Conservation (phyloP, 768 basidiomycete species). For the Flagelloscypha sp. region DNA sequence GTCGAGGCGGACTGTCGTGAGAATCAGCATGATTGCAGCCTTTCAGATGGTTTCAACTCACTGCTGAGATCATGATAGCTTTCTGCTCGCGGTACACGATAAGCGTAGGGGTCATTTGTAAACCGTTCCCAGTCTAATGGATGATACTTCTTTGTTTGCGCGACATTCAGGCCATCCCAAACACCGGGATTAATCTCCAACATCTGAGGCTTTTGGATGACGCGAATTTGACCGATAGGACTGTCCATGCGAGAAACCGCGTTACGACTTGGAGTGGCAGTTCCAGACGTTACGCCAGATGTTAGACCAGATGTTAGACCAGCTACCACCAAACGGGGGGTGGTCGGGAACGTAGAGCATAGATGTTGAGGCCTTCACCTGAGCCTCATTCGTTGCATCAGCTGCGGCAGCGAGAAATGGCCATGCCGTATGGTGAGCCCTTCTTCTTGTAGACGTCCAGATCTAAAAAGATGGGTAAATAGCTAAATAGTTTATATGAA, state of each 20-base stretch:
- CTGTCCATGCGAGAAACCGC: constrained; percentile 3
- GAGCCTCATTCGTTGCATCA: too few species aligned
- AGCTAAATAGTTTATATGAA: background rate
- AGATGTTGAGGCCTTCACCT: too few species aligned
- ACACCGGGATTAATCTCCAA: constrained; percentile 96
- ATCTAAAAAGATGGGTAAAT: constrained; percentile 42
- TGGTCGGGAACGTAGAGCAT: too few species aligned
- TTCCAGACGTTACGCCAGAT: constrained; percentile 3
- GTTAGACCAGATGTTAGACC: constrained; percentile 15
- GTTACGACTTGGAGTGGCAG: background rate
- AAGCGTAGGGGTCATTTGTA: constrained; percentile 86
- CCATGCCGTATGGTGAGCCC: constrained; percentile 95
- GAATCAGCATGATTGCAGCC: constrained; percentile 6
- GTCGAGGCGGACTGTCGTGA: constrained; percentile 76
- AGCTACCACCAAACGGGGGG: too few species aligned
- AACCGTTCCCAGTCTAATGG: constrained; percentile 93
- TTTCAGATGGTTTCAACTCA: constrained; percentile 22
- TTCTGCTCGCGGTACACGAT: constrained; percentile 88
- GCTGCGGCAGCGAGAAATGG: constrained; percentile 62
- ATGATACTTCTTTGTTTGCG: constrained; percentile 83
- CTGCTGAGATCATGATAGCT: constrained; percentile 94
- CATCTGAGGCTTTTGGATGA: constrained; percentile 95
- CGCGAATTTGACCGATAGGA: constrained; percentile 47
- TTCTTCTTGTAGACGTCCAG: constrained; percentile 91
- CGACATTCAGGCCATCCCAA: constrained; percentile 92